phyloP scores from a whole-genome alignment of 2,329 filamentous ascomycete genomes.

The Westerdykella ornata region DNA sequence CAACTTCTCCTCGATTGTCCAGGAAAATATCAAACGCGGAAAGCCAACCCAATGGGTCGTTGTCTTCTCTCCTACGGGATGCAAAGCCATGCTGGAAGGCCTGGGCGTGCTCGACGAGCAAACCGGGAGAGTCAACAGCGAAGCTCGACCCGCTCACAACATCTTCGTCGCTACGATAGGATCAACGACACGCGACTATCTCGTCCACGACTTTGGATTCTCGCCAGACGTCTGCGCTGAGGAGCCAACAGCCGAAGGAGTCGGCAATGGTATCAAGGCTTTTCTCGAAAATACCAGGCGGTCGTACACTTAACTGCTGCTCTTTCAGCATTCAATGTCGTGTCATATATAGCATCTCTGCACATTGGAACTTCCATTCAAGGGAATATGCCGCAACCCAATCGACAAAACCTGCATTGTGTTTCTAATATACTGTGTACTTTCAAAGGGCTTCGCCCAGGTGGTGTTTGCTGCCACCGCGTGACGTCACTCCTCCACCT shows the following conservation, averaged over 20 bases:
- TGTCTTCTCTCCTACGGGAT: conserved; percentile 60
- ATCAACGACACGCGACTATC: conserved; percentile 76
- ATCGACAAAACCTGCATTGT: no score
- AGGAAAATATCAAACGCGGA: conserved; percentile 37
- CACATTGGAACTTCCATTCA: no score
- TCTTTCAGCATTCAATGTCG: no score
- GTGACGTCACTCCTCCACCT: no score
- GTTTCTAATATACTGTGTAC: no score
- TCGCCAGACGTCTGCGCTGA: conserved; percentile 73
- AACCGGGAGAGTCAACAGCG: conserved; percentile 32
- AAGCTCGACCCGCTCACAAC: conserved; percentile 24
- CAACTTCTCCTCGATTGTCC: conserved; percentile 54
- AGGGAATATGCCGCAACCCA: no score
- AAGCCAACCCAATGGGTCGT: conserved; percentile 60
- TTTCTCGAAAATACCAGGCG: conserved; percentile 8
- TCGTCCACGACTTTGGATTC: conserved; percentile 58
- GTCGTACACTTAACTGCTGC: no score
- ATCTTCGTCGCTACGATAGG: conserved; percentile 81
- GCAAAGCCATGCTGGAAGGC: conserved; percentile 53
- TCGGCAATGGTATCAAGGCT: conserved; percentile 59
- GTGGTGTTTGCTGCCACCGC: no score
- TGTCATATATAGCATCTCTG: no score
- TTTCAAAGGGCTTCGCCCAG: no score
- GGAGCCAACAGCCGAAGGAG: conserved; percentile 73
- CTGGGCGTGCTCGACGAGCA: conserved; percentile 42